phyloP scores from a whole-genome alignment of 225 moss, liverwort and hornwort species.

The Climacium dendroides region DNA sequence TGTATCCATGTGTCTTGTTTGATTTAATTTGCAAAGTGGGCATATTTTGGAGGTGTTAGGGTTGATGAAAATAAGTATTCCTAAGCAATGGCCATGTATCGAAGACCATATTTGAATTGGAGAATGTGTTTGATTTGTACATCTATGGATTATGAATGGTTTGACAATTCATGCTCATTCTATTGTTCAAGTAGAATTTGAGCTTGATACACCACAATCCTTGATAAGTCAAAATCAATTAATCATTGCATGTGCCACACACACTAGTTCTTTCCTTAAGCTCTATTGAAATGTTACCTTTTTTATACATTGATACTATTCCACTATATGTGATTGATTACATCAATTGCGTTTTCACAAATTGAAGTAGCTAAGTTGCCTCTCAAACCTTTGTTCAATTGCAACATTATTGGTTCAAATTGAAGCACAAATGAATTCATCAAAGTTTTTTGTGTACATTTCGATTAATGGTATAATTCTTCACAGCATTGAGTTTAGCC shows the following conservation, averaged over 20 bases:
- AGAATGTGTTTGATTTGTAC: not conserved
- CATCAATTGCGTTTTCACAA: not conserved
- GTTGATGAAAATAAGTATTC: not conserved
- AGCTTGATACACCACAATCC: accelerated
- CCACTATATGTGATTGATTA: not conserved
- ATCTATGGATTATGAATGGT: accelerated
- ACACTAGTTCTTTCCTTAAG: not conserved
- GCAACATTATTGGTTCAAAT: not conserved
- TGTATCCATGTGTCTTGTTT: no score
- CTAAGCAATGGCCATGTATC: accelerated
- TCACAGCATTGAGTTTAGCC: not conserved
- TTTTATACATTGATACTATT: not conserved
- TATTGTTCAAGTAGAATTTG: not conserved
- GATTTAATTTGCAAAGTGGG: not conserved
- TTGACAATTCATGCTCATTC: accelerated
- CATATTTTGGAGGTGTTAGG: not conserved
- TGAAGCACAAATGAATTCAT: not conserved
- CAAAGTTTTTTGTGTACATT: not conserved
- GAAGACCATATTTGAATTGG: not conserved
- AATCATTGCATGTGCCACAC: not conserved
- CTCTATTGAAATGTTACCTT: no score
- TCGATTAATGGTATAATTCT: not conserved
- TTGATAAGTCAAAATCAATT: not conserved
- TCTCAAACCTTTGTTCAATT: not conserved
- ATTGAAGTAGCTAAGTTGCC: not conserved